Conservation (phyloP, 1,139 yeast species). For the Debaryomyces sp. region DNA sequence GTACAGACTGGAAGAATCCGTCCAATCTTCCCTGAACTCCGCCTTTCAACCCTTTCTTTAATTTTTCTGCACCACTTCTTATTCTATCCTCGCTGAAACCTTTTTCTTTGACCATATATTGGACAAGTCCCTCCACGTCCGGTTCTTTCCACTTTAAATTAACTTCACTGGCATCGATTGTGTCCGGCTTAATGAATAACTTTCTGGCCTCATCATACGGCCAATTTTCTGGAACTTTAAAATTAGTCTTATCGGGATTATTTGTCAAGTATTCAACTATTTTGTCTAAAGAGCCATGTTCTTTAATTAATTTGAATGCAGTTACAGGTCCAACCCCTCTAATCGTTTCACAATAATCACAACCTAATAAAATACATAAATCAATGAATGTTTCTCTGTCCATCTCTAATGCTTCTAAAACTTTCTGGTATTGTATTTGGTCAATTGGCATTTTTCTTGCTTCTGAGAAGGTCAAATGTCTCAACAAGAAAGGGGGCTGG, state of each 20-base stretch:
- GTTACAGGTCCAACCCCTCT: conserved; percentile 96
- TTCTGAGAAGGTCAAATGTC: conserved; percentile 93
- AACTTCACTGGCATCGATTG: conserved; percentile 59
- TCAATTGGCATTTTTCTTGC: conserved; percentile 91
- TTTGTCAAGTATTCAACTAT: conserved; percentile 65
- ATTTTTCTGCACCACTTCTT: conserved; percentile 80
- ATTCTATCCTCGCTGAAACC: conserved; percentile 95
- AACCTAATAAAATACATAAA: conserved; percentile 88
- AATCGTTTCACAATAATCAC: conserved; percentile 96
- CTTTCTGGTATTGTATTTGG: conserved; percentile 71
- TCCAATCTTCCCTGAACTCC: conserved; percentile 92
- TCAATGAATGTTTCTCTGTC: conserved; percentile 79
- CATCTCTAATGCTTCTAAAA: conserved; percentile 76
- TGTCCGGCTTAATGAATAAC: conserved; percentile 81
- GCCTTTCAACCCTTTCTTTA: conserved; percentile 78
- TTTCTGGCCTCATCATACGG: conserved; percentile 88
- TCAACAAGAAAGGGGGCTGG: conserved; percentile 75
- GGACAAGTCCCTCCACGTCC: conserved; percentile 71
- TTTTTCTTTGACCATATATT: conserved; percentile 71
- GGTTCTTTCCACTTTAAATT: conserved; percentile 80
- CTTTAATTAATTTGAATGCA: conserved; percentile 84
- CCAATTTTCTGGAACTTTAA: conserved; percentile 92
- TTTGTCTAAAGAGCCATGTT: conserved; percentile 78
- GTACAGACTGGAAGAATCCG: conserved; percentile 81
- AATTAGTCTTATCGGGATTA: conserved; percentile 66